Base-by-base conservation (phyloP, 2,329 filamentous ascomycete genomes). In the Cercospora canescens region DNA sequence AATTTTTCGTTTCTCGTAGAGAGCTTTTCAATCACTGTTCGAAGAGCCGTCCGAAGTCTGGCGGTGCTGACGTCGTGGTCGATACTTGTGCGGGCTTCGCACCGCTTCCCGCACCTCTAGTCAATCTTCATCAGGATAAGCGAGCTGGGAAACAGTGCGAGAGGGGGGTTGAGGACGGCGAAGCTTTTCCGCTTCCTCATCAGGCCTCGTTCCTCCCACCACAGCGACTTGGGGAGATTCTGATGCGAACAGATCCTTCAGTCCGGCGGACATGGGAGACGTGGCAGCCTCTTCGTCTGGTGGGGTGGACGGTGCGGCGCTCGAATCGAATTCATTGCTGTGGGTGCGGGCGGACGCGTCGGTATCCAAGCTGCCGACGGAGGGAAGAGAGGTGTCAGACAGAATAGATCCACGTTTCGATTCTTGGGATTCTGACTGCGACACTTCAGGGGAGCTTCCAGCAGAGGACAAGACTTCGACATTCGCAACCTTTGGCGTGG, bases 31-130 rank as follows among this genome's bases (percentile, higher is more conserved):
- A 34, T 35, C 57, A 45, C 57, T 30, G 34, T 45, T 55, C 24
- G 28, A 37, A 34, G 32, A 55, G 18, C 16, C 32, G 8, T 21
- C 48, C 30, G 26, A 39, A 30, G 21, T 35, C 16, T 41, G 21
- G 21, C 30, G 50, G 16, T 52, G 30, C 18, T 54, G 60, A 12
- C 45, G 34, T 32, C 24, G 30, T 41, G 21, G 50, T 2, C 60
- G 60, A 56, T 62, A 62, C 2, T 35, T 28, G 8, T 39, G 18
- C 4, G 60, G 48, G 28, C 60, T 62, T 9, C 60, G 60, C 18
- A 62, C 60, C 26, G 60, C 60, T 5, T 56, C 60, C 35, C 60
- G 60, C 34, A 62, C 60, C n/a, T 56, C n/a, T 21, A 62, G 60
- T 62, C 60, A 62, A 56, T 62, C 60, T 50, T 62, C 60, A 21